Evolutionary conservation across 83 land plant genomes (phyloP), one percentile per base, ranked within the genome.

Genomic region (Diphasiastrum complanatum): DNA sequence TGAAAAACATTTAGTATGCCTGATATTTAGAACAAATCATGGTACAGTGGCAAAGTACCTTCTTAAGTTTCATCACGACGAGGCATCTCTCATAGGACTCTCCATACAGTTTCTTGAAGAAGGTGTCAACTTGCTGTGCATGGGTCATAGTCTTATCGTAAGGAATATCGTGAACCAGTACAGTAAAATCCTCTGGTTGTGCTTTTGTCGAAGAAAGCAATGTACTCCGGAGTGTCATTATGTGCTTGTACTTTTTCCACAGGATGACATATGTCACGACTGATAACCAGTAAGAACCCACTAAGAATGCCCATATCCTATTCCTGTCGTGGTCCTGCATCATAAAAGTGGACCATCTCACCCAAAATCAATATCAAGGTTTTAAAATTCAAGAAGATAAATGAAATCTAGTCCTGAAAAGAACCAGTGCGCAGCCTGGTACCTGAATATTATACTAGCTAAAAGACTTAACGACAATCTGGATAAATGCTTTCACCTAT

Each of bases 81-180:
- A 89, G 19, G 52, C 88, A 92, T 28, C 52, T 71, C 69, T 85
- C 93, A 36, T 86, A 93, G 10, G 83, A 76, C 11, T 82, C 83
- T 0, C 89, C 96, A 65, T 93, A 81, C 4, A 93, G 68, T 10
- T 67, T 45, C 47, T 63, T 71, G 64, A 93, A 89, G 62, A 75
- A 93, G 0, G 77, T 43, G 52, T 93, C 89, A 11, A 93, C 91
- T 51, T 85, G 88, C 12, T 88, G 86, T n/a, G 79, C 74, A 25
- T 72, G 52, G n/a, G 81, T 72, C 65, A 66, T 81, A 28, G 49
- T 26, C 37, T 76, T 50, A 18, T 60, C 60, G 14, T 48, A 51
- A 34, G 99, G 99, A 29, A 93, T 75, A 63, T 93, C 96, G 51
- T 89, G 75, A 1, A 86, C 91, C 27, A 93, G 72, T 23, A 79